These are phyloP conservation scores for Pythium volutum DNA, from an alignment of 352 stramenopile genomes.

Conservation along the genomic window DNA sequence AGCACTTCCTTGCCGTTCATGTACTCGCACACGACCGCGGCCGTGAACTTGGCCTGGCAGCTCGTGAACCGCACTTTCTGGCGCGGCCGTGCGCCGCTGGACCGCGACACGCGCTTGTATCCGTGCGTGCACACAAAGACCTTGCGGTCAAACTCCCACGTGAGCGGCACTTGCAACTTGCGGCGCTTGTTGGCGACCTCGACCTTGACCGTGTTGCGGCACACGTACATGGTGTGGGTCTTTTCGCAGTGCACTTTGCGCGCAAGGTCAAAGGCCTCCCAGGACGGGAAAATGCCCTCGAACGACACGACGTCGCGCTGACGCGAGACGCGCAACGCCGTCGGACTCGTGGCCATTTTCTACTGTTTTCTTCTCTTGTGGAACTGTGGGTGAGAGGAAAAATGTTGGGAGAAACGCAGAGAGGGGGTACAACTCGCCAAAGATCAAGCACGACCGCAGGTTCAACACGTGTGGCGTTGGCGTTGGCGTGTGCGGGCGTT, in stretches of 20 bases:
- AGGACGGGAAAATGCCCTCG: constrained; percentile 67
- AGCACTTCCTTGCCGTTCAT: constrained; percentile 48
- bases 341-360: not conserved
- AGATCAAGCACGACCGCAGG: not conserved
- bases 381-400: not conserved
- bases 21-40: constrained; percentile 51
- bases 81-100: constrained; percentile 50
- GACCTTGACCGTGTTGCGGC: constrained; percentile 74
- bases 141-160: constrained; percentile 73
- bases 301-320: constrained; percentile 66
- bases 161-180: constrained; percentile 58
- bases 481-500: not conserved
- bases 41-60: constrained; percentile 67
- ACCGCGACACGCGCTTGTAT: constrained; percentile 65
- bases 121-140: constrained; percentile 76
- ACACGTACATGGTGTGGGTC: constrained; percentile 80
- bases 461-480: not conserved
- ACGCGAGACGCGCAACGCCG: not conserved
- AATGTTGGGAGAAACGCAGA: not conserved
- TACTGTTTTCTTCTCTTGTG: not conserved
- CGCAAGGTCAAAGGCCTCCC: constrained; percentile 69
- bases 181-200: constrained; percentile 68
- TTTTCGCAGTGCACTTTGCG: constrained; percentile 68
- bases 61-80: constrained; percentile 71
- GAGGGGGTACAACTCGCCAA: not conserved